Base-by-base conservation (phyloP, 2,329 filamentous ascomycete species). In the Monosporascus sp. region DNA sequence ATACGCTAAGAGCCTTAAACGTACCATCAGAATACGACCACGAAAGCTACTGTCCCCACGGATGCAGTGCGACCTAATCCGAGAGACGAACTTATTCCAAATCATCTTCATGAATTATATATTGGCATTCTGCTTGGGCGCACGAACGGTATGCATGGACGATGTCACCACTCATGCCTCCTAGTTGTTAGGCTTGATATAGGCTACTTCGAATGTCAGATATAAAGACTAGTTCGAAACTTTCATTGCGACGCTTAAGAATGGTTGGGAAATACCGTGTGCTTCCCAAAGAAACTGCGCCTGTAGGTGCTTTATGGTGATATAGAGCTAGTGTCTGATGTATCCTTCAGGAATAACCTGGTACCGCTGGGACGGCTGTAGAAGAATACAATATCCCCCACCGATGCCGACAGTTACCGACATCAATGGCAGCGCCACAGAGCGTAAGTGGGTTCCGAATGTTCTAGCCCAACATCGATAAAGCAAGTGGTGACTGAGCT, bases 401-500 rank as follows among this genome's bases (percentile, higher is more conserved):
- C 67, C 71, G 5, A n/a, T 62, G 3, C 63, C 80, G 7, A 66
- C 68, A 1, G 70, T 80, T 7, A 78, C 78, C 5, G 63, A 77
- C 48, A 77, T 79, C 18, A 73, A 78, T 5, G 69, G 80, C 22
- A 72, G 82, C 65, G 75, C 78, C 1, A 68, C 72, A 3, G 78
- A 82, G 64, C 70, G 79, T 22, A 82, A 81, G 62, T 70, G 79
- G 11, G 70, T 80, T 1, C 57, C 82, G 22, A 81, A 81, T 51
- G 75, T 82, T 9, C 64, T 82, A 37, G 78, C 79, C 1, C 79
- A 82, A 55, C 71, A 79, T 46, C 70, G 79, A 68, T 82, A 82
- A 52, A 69, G 78, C 78, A 58, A 59, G 68, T 52, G 28, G 9
- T 18, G 8, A 18, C 48, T 15, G 22, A 5, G 14, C 41, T 26